Evolutionary conservation across 1,139 yeast species (phyloP), one percentile per base, ranked within the genome.

Genomic region (Eremothecium sinecaudum): DNA sequence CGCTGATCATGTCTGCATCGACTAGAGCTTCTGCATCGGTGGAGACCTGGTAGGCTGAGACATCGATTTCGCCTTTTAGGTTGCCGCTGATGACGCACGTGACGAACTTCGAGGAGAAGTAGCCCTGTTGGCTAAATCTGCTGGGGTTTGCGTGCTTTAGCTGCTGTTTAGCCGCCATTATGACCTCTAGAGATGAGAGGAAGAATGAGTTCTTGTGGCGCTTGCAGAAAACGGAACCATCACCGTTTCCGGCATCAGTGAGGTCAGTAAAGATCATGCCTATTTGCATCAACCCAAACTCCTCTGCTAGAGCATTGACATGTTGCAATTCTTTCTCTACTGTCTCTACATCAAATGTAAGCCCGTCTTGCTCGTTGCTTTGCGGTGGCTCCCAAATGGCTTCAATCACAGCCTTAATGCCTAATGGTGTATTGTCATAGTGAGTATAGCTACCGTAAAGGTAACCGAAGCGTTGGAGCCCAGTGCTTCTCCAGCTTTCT

Each of bases 351-450:
- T 67, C 65, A 47, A 87, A 59, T 0, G 84, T 72, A 5, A 90
- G 53, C 1, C 98, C 96, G 58, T 90, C 98, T 33, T 74, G 69
- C 50, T 82, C 94, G 45, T 80, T 90, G 9, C 69, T 65, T 58
- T 90, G 99, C 4, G 94, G 82, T 1, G 96, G 94, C 53, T 92
- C 99, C 57, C 80, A 83, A 20, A 90, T 82, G 2, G 93, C 90
- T 47, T 90, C 93, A 2, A 90, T 96, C 26, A 81, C 83, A 1
- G 94, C 96, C 56, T 86, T 87, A 37, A 86, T 78, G 1, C 98
- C 98, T 26, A 92, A 63, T 0, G 98, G 99, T 0, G 58, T 55
- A 3, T 77, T 71, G 19, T 79, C 86, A 51, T 83, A 87, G 30
- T 64, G 62, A 45, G 76, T 80, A 54, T 87, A 90, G 8, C 69